Conservation (phyloP, 2,329 filamentous ascomycete species). For the Pseudocercospora pini-densiflorae region DNA sequence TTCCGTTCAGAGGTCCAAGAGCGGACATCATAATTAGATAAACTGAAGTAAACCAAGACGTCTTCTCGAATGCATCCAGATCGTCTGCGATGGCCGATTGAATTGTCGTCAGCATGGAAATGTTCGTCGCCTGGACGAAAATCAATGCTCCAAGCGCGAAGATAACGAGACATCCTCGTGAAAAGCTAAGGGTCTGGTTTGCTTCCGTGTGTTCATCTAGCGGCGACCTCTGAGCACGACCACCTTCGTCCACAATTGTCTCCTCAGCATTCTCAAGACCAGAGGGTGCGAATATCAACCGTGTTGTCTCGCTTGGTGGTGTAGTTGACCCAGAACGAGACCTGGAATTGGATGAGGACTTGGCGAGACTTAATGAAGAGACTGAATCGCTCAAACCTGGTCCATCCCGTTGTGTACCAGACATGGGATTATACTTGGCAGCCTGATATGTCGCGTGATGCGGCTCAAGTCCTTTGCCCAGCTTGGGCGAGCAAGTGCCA, state of each 20-base stretch:
- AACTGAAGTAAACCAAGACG: slow-evolving; percentile 80
- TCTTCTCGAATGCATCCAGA: slow-evolving; percentile 71
- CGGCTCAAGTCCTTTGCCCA: not conserved
- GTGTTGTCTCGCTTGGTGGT: slow-evolving; percentile 6
- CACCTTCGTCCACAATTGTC: not conserved
- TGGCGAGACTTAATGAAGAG: not conserved
- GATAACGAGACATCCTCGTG: slow-evolving; percentile 27
- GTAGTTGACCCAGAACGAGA: slow-evolving; percentile 5
- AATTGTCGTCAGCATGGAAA: slow-evolving; percentile 79
- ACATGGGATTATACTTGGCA: not conserved
- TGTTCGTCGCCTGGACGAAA: slow-evolving; percentile 63
- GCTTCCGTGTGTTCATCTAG: slow-evolving; percentile 26
- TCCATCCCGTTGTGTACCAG: not conserved
- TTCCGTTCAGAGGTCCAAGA: slow-evolving; percentile 71
- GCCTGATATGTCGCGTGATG: not conserved
- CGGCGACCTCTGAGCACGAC: too few relatives aligned
- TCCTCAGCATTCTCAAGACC: not conserved
- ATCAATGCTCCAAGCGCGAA: slow-evolving; percentile 39
- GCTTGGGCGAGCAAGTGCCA: not conserved
- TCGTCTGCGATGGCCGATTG: slow-evolving; percentile 78
- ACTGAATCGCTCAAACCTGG: not conserved
- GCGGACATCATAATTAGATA: slow-evolving; percentile 69
- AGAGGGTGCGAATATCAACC: not conserved
- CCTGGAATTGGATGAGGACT: not conserved
- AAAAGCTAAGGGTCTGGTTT: slow-evolving; percentile 30